Evolutionary conservation across 139 green algal genomes (phyloP).

Genomic region (Chlorella sp.): DNA sequence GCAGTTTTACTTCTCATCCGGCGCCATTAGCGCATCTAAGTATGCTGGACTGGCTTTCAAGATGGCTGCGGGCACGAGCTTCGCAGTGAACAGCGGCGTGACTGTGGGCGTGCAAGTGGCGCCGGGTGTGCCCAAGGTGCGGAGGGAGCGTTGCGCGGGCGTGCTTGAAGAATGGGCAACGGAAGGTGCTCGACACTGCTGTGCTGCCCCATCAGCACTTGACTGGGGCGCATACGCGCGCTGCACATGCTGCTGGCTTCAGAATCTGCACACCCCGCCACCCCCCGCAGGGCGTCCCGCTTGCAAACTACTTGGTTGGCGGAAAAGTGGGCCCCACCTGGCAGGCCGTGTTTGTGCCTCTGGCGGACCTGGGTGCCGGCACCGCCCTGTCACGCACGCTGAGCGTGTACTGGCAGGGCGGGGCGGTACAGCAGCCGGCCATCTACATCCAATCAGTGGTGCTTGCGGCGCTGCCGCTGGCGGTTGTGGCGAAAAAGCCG

Average conservation of each 20-base stretch:
- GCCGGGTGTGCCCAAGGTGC: not conserved
- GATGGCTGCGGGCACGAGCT: not conserved
- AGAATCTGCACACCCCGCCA: not conserved
- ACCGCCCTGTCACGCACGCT: not conserved
- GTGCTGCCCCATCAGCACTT: not conserved
- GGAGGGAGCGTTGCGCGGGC: not conserved
- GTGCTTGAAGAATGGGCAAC: not conserved
- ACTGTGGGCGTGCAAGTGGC: not conserved
- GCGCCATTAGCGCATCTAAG: not conserved
- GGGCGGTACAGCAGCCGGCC: not conserved
- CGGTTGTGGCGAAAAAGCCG: not conserved
- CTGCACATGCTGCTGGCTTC: no score
- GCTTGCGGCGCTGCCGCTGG: not conserved
- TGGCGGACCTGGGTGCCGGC: not conserved
- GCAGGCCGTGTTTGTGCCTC: conserved; percentile 8
- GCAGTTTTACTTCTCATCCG: not conserved
- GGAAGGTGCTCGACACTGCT: not conserved
- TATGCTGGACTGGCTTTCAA: conserved; percentile 11
- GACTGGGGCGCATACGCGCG: no score
- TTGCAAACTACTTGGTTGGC: not conserved
- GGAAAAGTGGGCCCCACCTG: not conserved
- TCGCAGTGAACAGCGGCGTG: not conserved
- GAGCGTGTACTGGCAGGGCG: not conserved
- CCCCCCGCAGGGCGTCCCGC: not conserved
- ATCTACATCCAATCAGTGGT: not conserved